Percentiles rank a stretch among this genome's conserved stretches.
Evolutionary conservation across 176 grass and related monocot genomes (phyloP).

Genomic region (Rhynchospora breviuscula): DNA sequence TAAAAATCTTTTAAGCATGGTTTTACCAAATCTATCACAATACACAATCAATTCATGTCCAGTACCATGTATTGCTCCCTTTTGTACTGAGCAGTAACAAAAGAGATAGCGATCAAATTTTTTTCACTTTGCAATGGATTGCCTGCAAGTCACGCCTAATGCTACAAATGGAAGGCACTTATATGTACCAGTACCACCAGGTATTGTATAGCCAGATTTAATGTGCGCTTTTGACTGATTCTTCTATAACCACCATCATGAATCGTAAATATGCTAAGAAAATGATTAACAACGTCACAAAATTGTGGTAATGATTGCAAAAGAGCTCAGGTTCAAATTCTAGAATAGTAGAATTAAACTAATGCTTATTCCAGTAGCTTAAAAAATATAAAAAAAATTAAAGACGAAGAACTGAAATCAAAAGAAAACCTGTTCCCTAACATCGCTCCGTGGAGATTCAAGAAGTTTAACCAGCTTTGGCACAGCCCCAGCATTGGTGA

Average conservation of each 20-base stretch:
- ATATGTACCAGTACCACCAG: not conserved
- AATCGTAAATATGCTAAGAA: not conserved
- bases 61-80: not conserved
- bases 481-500: slow-evolving; percentile 58
- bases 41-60: not conserved
- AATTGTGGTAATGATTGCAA: not conserved
- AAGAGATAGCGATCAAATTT: not conserved
- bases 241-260: not conserved
- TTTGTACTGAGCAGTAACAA: not conserved
- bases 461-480: slow-evolving; percentile 60
- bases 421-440: slow-evolving; percentile 64
- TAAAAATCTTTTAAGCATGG: no score
- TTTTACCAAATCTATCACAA: not conserved
- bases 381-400: not conserved
- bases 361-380: not conserved
- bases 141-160: not conserved
- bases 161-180: not conserved
- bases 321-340: not conserved
- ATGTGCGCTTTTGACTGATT: not conserved
- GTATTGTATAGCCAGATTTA: not conserved
- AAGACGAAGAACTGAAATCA: not conserved
- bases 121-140: not conserved
- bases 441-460: slow-evolving; percentile 40
- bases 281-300: not conserved
- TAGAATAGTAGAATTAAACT: not conserved